Conservation (phyloP, 768 basidiomycete species). For the Termitomyces sp. region DNA sequence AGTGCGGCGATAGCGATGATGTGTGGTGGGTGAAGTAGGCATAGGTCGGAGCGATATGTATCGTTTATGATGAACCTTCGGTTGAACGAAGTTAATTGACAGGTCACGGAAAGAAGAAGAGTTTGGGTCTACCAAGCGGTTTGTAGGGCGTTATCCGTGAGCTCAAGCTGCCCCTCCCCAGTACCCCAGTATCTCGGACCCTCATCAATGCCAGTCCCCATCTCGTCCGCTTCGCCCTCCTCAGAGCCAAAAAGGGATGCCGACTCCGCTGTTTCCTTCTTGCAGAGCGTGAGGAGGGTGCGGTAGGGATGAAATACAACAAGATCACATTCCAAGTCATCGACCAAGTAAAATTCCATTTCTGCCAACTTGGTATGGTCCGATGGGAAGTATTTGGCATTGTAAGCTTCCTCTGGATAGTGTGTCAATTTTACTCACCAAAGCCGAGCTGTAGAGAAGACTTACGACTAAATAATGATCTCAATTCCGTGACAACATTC, state of each 20-base stretch:
- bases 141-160: constrained; percentile 76
- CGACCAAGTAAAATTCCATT: constrained; percentile 98
- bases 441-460: constrained; percentile 7
- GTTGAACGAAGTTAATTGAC: neutral
- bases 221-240: constrained; percentile 56
- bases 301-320: constrained; percentile 95
- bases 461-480: constrained; percentile 70
- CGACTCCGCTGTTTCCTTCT: constrained; percentile 46
- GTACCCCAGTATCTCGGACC: constrained; percentile 77
- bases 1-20: constrained; percentile 90
- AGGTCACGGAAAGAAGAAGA: neutral
- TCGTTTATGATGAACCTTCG: constrained; percentile 95
- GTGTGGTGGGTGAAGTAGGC: constrained; percentile 93
- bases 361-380: constrained; percentile 93
- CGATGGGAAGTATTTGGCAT: constrained; percentile 74
- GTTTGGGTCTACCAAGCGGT: constrained; percentile 73
- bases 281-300: constrained; percentile 75
- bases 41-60: constrained; percentile 89
- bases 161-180: constrained; percentile 73
- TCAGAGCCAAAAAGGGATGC: constrained; percentile 36
- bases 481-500: constrained; percentile 81
- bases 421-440: neutral
- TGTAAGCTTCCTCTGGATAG: constrained; percentile 57
- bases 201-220: constrained; percentile 45
- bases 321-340: constrained; percentile 94